phyloP scores from a whole-genome alignment of 768 basidiomycete species.

The Amanita phalloides region DNA sequence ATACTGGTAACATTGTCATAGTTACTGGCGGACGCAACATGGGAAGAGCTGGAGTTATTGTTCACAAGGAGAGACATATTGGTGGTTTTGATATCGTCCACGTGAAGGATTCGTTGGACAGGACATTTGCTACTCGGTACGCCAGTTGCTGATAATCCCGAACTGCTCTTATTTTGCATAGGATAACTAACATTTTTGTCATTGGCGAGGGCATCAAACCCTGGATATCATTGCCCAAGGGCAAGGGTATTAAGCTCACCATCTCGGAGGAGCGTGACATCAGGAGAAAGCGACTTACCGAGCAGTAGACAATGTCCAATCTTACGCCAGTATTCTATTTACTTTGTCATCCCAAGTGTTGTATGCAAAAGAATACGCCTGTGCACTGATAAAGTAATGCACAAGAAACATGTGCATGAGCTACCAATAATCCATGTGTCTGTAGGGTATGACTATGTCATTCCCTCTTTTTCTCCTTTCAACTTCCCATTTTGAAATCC shows the following conservation, averaged over 20 bases:
- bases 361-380: slow-evolving; percentile 22
- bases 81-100: slow-evolving; percentile 99
- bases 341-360: slow-evolving; percentile 22
- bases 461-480: slow-evolving; percentile 54
- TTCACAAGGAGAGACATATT: slow-evolving; percentile 93
- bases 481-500: slow-evolving; percentile 83
- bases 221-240: slow-evolving; percentile 94
- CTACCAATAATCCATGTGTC: slow-evolving; percentile 41
- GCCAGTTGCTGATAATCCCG: slow-evolving; percentile 15
- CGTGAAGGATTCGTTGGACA: slow-evolving; percentile 89
- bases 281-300: slow-evolving; percentile 71
- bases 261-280: slow-evolving; percentile 95
- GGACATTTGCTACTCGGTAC: slow-evolving; percentile 95
- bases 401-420: neutral
- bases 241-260: slow-evolving; percentile 95
- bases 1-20: slow-evolving; percentile 94
- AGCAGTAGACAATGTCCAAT: slow-evolving; percentile 33
- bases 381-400: neutral
- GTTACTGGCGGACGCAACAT: slow-evolving; percentile 99
- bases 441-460: slow-evolving; percentile 25
- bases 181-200: slow-evolving; percentile 96
- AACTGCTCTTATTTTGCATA: slow-evolving; percentile 18
- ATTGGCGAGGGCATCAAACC: slow-evolving; percentile 94
- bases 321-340: slow-evolving; percentile 14
- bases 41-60: slow-evolving; percentile 95